phyloP scores from a whole-genome alignment of 306 rosid species.

The Quercus ilex region DNA sequence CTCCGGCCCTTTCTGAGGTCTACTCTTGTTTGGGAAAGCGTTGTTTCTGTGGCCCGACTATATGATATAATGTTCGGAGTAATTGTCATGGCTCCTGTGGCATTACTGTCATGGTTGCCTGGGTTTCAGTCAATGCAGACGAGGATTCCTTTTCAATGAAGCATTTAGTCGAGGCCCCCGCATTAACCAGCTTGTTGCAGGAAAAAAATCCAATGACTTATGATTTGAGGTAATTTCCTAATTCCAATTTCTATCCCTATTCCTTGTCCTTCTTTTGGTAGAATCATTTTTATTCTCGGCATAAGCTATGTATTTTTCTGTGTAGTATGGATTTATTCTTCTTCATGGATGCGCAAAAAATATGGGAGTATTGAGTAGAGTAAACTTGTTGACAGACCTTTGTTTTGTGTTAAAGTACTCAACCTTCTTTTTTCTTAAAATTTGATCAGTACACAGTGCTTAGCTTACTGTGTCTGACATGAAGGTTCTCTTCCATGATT shows the following conservation, averaged over 20 bases:
- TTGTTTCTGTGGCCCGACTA: conserved; percentile 62
- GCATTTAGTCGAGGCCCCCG: conserved; percentile 84
- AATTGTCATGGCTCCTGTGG: conserved; percentile 71
- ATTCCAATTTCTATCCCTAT: too few relatives aligned
- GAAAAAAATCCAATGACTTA: conserved; percentile 44
- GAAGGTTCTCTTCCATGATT: not conserved
- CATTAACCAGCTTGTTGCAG: conserved; percentile 70
- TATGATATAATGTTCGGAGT: conserved; percentile 76
- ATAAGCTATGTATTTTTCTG: not conserved
- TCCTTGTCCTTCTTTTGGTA: not conserved
- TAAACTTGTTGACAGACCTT: not conserved
- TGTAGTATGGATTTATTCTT: not conserved
- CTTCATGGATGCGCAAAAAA: not conserved
- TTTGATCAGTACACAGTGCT: not conserved
- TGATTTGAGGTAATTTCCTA: conserved; percentile 35
- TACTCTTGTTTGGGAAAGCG: conserved; percentile 49
- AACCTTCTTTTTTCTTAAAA: not conserved
- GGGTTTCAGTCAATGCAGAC: conserved; percentile 94
- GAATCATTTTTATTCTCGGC: not conserved
- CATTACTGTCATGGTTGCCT: conserved; percentile 79
- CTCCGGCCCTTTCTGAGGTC: conserved; percentile 48
- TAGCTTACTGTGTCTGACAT: not conserved
- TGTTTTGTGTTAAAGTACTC: not conserved
- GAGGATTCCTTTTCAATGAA: conserved; percentile 75
- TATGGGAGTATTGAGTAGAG: not conserved